These are phyloP conservation scores for Penicillium paradoxum DNA, from an alignment of 495 filamentous ascomycete species.

Conservation along the genomic window DNA sequence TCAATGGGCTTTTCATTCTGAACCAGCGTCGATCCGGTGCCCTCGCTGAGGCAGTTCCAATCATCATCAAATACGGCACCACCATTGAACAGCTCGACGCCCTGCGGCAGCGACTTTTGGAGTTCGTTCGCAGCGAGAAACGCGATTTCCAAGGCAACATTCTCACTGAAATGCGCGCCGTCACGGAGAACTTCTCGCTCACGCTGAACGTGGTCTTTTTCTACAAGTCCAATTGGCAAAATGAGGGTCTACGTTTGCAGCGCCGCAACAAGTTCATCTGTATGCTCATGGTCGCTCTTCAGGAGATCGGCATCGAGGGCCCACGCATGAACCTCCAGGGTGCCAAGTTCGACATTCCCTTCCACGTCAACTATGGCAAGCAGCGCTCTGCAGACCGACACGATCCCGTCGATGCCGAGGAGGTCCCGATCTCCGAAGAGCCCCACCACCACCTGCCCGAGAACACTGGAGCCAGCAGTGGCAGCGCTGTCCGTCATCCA, in stretches of 20 bases:
- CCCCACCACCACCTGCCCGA: conserved; percentile 19
- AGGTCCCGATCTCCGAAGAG: conserved; percentile 12
- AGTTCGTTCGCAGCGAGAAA: conserved; percentile 81
- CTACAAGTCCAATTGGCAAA: conserved; percentile 94
- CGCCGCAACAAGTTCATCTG: conserved; percentile 94
- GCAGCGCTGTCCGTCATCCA: conserved; percentile 31
- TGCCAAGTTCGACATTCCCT: conserved; percentile 51
- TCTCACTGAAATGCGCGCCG: conserved; percentile 74
- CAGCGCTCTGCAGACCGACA: conserved; percentile 13
- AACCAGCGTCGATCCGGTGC: conserved; percentile 89
- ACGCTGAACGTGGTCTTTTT: conserved; percentile 96
- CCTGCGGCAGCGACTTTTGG: conserved; percentile 75
- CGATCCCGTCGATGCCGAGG: conserved; percentile 15
- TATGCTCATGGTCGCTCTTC: conserved; percentile 82
- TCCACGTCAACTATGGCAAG: conserved; percentile 49
- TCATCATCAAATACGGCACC: conserved; percentile 86
- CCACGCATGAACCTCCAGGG: conserved; percentile 74
- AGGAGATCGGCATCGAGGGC: conserved; percentile 84
- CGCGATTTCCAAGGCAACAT: conserved; percentile 89
- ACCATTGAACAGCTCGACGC: conserved; percentile 79
- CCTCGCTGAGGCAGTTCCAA: conserved; percentile 79
- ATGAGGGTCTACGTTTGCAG: conserved; percentile 83
- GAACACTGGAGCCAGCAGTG: conserved; percentile 24
- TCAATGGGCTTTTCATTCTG: conserved; percentile 90
- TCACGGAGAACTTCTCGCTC: conserved; percentile 62